phyloP scores from a whole-genome alignment of 2,329 filamentous ascomycete genomes.

The Mycosphaerella sp. region DNA sequence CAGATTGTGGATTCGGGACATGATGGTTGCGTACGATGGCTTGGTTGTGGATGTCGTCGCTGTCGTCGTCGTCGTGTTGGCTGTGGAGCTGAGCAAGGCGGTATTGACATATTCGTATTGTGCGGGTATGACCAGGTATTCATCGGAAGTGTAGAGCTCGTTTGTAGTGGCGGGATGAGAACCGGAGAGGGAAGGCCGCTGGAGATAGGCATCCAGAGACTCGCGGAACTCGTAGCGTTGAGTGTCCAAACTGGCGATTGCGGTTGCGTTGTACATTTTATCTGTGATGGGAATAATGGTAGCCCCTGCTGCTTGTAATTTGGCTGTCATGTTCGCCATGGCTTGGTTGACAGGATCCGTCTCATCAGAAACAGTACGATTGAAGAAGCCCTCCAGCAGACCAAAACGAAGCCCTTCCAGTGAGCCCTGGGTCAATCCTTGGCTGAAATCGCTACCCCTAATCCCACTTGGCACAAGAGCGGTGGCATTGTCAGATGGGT shows the following conservation, averaged over 20 bases:
- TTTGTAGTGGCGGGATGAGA: constrained; percentile 41
- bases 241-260: constrained; percentile 48
- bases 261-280: constrained; percentile 46
- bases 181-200: constrained; percentile 39
- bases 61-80: constrained; percentile 30
- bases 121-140: constrained; percentile 55
- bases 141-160: constrained; percentile 45
- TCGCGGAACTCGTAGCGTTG: constrained; percentile 57
- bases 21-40: constrained; percentile 40
- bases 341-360: constrained; percentile 52
- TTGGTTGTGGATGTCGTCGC: neutral
- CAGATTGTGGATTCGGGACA: constrained; percentile 48
- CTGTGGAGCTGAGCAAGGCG: constrained; percentile 47
- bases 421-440: constrained; percentile 32
- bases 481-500: constrained; percentile 49
- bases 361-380: constrained; percentile 47
- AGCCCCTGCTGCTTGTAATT: constrained; percentile 44
- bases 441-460: constrained; percentile 44
- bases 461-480: constrained; percentile 41
- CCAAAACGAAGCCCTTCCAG: constrained; percentile 44
- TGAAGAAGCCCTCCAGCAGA: constrained; percentile 53
- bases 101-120: constrained; percentile 52
- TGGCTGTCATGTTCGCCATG: constrained; percentile 45
- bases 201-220: constrained; percentile 51
- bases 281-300: constrained; percentile 47